Evolutionary conservation across 2,329 filamentous ascomycete genomes (phyloP), one percentile per base, ranked within the genome.

Genomic region (Colletotrichum caudatum): DNA sequence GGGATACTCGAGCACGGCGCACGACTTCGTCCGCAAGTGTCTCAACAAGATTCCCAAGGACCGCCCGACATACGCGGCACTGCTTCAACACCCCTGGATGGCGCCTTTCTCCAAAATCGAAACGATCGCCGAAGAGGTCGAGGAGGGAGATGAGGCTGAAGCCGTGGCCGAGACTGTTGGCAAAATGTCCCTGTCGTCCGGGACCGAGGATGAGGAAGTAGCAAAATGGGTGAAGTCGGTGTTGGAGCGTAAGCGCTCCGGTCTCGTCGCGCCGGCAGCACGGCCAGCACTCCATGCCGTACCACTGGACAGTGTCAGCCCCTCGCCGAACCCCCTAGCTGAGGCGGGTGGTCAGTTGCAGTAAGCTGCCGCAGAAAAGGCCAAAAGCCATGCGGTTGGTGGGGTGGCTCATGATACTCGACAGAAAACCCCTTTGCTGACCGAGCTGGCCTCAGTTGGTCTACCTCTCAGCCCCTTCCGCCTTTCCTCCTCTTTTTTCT

Each of bases 31-130:
- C 33, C 87, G 89, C 50, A 92, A 92, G 56, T 98, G 96, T 80
- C 86, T 99, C 58, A 94, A 98, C 85, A 99, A 99, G 81, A 92
- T 94, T 29, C 94, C 96, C 11, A 93, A 93, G 76, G 89, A 97
- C 71, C 91, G 96, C n/a, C 95, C 95, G n/a, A 96, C 93, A 0
- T 99, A 99, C 79, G 90, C 92, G 63, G 94, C 94, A 86, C 88
- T 99, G 6, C 87, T 99, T 14, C 90, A 94, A 77, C 95, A 98
- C 78, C 90, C 93, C 37, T 99, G 96, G 96, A 87, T 99, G 6
- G 87, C 90, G 11, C 86, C 89, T 1, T 85, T 97, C 48, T 89
- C 91, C 74, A 93, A 94, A 75, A 93, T 93, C 2, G 87, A 90
- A n/a, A 92, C 90, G 1, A 94, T 94, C 72, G 82, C 87, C 0